phyloP scores from a whole-genome alignment of 2,329 filamentous ascomycete genomes.

The Lasiodiplodia citricola region DNA sequence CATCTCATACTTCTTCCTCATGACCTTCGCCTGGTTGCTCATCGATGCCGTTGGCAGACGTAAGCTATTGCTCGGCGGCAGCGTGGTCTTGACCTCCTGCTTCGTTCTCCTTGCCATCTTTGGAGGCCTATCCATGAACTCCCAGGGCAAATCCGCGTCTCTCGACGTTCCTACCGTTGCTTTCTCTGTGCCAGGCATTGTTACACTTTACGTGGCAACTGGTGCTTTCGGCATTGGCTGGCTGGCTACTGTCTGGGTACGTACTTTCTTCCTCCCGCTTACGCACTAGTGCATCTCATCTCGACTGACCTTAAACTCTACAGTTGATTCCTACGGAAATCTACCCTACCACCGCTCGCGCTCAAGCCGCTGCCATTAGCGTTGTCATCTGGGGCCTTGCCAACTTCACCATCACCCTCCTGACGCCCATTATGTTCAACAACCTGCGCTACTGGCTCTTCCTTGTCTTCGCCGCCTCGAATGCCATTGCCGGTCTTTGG shows the following conservation, averaged over 20 bases:
- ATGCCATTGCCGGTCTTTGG: slow-evolving; percentile 60
- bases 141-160: slow-evolving; percentile 36
- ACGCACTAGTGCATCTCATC: neutral
- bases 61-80: slow-evolving; percentile 60
- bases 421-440: slow-evolving; percentile 65
- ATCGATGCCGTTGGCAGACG: slow-evolving; percentile 63
- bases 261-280: slow-evolving; percentile 35
- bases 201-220: slow-evolving; percentile 62
- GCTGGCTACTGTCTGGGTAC: slow-evolving; percentile 61
- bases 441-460: slow-evolving; percentile 65
- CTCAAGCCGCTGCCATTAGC: slow-evolving; percentile 60
- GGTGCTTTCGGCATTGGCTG: slow-evolving; percentile 66
- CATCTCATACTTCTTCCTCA: slow-evolving; percentile 64
- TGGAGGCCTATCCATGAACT: slow-evolving; percentile 54
- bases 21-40: slow-evolving; percentile 66
- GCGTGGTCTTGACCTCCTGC: slow-evolving; percentile 52
- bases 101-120: slow-evolving; percentile 60
- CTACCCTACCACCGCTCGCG: slow-evolving; percentile 60
- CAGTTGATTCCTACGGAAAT: slow-evolving; percentile 61
- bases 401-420: slow-evolving; percentile 63
- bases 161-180: slow-evolving; percentile 45
- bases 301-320: neutral
- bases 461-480: slow-evolving; percentile 61
- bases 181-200: slow-evolving; percentile 57
- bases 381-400: slow-evolving; percentile 63